Percentiles rank a stretch among this genome's conserved stretches.
Evolutionary conservation across 495 filamentous ascomycete species (phyloP).

Genomic region (Hyaloscypha variabilis): DNA sequence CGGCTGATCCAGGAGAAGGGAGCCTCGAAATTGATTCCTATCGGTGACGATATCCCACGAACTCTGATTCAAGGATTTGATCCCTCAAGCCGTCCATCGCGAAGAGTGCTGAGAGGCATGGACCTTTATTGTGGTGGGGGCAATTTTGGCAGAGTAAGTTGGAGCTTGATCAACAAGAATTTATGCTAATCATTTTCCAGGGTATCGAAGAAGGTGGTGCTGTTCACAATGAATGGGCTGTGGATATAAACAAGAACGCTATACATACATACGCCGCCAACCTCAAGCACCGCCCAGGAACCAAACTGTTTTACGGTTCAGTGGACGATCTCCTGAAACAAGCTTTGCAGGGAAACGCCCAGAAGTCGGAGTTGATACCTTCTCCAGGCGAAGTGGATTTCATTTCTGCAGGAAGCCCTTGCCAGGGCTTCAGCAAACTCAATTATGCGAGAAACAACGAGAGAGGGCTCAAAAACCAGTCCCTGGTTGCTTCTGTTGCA

Average conservation of each 20-base stretch:
- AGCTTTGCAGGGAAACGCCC: constrained; percentile 53
- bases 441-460: constrained; percentile 51
- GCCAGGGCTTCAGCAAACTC: constrained; percentile 67
- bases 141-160: constrained; percentile 69
- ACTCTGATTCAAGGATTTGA: constrained; percentile 61
- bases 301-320: constrained; percentile 63
- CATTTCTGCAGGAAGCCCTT: constrained; percentile 73
- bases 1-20: constrained; percentile 28
- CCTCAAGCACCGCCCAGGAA: constrained; percentile 31
- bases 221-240: constrained; percentile 61
- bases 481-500: constrained; percentile 72
- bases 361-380: constrained; percentile 44
- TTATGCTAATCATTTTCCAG: too few relatives aligned
- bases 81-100: constrained; percentile 26
- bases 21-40: constrained; percentile 7
- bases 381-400: constrained; percentile 63
- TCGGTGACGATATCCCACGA: constrained; percentile 21
- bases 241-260: constrained; percentile 63
- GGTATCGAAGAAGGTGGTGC: constrained; percentile 73
- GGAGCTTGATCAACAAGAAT: too few relatives aligned
- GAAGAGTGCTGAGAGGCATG: constrained; percentile 50
- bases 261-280: constrained; percentile 74
- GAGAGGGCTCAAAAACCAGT: constrained; percentile 61
- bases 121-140: constrained; percentile 77
- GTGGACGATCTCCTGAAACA: constrained; percentile 66